Percentiles rank a stretch among this genome's conserved stretches.
These are phyloP conservation scores for Candida ulmi DNA, from an alignment of 805 yeast genomes.

Conservation along the genomic window DNA sequence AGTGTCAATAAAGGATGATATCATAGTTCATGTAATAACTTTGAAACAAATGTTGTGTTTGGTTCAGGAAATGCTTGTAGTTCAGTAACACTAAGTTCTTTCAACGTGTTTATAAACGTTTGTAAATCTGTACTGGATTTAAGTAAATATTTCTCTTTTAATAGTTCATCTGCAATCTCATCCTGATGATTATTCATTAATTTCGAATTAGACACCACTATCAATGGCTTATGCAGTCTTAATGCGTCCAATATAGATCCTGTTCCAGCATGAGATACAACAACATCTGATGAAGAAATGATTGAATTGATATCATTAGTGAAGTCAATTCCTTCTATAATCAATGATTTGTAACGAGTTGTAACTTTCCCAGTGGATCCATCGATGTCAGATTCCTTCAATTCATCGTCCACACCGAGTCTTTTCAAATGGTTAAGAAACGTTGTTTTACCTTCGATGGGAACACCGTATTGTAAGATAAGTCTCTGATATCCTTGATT, in stretches of 20 bases:
- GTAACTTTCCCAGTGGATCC: not conserved
- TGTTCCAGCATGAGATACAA: constrained; percentile 87
- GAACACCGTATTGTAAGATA: constrained; percentile 57
- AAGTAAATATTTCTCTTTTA: constrained; percentile 26
- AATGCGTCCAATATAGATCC: constrained; percentile 85
- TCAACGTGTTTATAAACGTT: constrained; percentile 12
- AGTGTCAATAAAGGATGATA: not conserved
- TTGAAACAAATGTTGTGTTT: constrained; percentile 7
- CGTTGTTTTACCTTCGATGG: constrained; percentile 20
- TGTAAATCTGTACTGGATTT: constrained; percentile 10
- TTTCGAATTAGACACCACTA: constrained; percentile 64
- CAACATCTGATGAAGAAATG: constrained; percentile 46
- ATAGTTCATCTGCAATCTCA: constrained; percentile 64
- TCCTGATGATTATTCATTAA: constrained; percentile 87
- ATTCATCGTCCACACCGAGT: not conserved
- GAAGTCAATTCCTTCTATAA: constrained; percentile 42
- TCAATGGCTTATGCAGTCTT: constrained; percentile 46
- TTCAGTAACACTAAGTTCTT: constrained; percentile 6
- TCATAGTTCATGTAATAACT: not conserved
- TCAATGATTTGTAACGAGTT: constrained; percentile 9
- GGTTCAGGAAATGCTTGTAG: constrained; percentile 21
- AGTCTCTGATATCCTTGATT: constrained; percentile 33
- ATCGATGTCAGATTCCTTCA: not conserved
- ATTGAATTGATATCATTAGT: constrained; percentile 34
- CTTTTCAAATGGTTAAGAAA: constrained; percentile 7